phyloP scores from a whole-genome alignment of 306 rosid species.

The Begonia loranthoides region DNA sequence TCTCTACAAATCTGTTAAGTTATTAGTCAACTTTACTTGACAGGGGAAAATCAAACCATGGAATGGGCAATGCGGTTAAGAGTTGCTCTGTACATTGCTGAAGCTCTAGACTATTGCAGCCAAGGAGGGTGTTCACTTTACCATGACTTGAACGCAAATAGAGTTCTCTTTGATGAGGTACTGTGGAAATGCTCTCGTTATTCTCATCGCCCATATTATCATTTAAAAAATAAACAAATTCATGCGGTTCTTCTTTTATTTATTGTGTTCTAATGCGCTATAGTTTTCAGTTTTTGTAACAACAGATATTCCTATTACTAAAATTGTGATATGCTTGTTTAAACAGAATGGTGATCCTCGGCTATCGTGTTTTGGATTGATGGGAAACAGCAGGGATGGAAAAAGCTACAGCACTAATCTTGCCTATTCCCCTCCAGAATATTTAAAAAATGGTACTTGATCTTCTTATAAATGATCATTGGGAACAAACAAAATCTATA shows the following conservation, averaged over 20 bases:
- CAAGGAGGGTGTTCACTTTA: conserved; percentile 49
- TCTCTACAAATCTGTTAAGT: neutral
- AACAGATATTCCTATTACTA: too few relatives aligned
- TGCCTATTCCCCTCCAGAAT: conserved; percentile 81
- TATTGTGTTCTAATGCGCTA: too few relatives aligned
- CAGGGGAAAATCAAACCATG: conserved; percentile 82
- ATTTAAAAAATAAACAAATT: too few relatives aligned
- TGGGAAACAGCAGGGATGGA: conserved; percentile 74
- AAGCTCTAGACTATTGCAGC: conserved; percentile 58
- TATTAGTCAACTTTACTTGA: neutral
- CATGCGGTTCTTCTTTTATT: too few relatives aligned
- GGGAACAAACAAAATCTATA: too few relatives aligned
- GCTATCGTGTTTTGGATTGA: conserved; percentile 78
- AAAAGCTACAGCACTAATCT: conserved; percentile 84
- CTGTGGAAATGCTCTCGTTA: conserved; percentile 6
- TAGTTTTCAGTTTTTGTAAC: too few relatives aligned
- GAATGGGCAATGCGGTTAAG: conserved; percentile 78
- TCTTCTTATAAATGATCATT: neutral
- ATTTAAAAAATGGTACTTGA: conserved; percentile 50
- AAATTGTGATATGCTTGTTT: neutral
- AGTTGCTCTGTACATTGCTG: conserved; percentile 57
- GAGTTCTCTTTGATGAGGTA: conserved; percentile 81
- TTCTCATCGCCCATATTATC: too few relatives aligned
- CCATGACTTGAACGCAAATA: conserved; percentile 67
- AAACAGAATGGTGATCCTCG: conserved; percentile 76